A percentile compares a stretch with the other conserved stretches of the same genome.
These are phyloP conservation scores for Casuarina glauca DNA, from an alignment of 306 rosid species.

Conservation along the genomic window DNA sequence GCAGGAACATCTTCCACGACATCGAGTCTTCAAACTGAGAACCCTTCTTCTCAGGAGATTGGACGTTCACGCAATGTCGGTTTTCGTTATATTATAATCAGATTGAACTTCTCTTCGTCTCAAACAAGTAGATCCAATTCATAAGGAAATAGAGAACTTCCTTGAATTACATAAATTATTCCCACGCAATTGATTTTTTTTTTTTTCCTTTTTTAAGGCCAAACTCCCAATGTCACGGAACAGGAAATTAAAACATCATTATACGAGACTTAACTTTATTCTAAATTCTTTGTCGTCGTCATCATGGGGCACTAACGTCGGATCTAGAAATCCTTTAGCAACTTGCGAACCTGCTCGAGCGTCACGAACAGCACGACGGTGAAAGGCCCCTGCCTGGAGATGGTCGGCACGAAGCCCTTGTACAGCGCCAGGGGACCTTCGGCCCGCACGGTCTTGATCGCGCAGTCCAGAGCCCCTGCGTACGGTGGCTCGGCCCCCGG, in stretches of 20 bases:
- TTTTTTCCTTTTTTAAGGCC: no score
- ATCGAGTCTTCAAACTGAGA: no score
- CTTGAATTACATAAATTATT: no score
- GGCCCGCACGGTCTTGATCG: conserved; percentile 60
- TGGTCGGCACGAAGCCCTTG: conserved; percentile 73
- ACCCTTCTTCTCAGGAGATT: no score
- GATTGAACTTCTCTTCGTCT: no score
- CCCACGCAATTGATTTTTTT: background rate
- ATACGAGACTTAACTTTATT: background rate
- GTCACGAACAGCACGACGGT: conserved; percentile 78
- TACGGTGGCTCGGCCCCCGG: conserved; percentile 58
- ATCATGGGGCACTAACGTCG: background rate
- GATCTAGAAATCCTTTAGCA: conserved; percentile 67
- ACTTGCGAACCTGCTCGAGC: conserved; percentile 70
- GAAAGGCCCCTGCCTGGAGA: conserved; percentile 82
- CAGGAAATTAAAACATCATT: background rate
- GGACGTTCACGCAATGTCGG: no score
- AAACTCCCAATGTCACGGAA: background rate
- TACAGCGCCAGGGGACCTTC: conserved; percentile 76
- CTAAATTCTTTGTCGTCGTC: conserved; percentile 31
- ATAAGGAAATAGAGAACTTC: no score
- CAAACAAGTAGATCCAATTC: no score
- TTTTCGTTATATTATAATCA: no score
- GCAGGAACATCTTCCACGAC: no score
- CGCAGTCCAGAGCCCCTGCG: conserved; percentile 69